A percentile compares a stretch with the other conserved stretches of the same genome.
These are phyloP conservation scores for Medicago truncatula DNA, from an alignment of 306 rosid species.

Conservation along the genomic window DNA sequence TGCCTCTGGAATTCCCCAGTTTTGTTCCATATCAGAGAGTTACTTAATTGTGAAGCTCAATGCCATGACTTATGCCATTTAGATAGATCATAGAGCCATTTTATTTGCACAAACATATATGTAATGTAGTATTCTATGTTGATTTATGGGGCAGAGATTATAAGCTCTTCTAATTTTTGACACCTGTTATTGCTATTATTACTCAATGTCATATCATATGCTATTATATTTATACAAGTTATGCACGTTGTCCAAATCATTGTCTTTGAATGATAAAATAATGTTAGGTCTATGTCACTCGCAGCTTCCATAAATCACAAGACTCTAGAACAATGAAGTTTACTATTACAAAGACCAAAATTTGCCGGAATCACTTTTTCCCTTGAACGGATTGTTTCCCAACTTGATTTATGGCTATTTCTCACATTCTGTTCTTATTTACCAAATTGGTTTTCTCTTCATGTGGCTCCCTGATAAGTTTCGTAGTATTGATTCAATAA, in stretches of 20 bases:
- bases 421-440: conserved; percentile 27
- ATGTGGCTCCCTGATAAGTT: conserved; percentile 47
- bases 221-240: conserved; percentile 6
- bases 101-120: conserved; percentile 10
- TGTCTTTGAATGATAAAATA: conserved; percentile 36
- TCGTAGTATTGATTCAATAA: conserved; percentile 47
- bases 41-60: conserved; percentile 10
- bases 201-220: conserved; percentile 3
- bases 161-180: conserved; percentile 21
- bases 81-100: conserved; percentile 16
- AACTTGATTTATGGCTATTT: conserved; percentile 37
- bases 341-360: conserved; percentile 32
- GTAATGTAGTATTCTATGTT: conserved; percentile 6
- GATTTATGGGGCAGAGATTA: conserved; percentile 33
- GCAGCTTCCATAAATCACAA: conserved; percentile 3
- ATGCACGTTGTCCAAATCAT: conserved; percentile 18
- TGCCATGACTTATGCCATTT: conserved; percentile 25
- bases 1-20: conserved; percentile 13
- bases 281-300: conserved; percentile 33
- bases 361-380: conserved; percentile 36
- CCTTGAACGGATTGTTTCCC: conserved; percentile 40
- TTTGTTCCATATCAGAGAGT: conserved; percentile 13
- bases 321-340: conserved; percentile 16
- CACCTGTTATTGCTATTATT: conserved; percentile 21
- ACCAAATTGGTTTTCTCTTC: conserved; percentile 39